Conservation (phyloP, 139 green algal genomes). For the Tetradesmus lagerheimii region DNA sequence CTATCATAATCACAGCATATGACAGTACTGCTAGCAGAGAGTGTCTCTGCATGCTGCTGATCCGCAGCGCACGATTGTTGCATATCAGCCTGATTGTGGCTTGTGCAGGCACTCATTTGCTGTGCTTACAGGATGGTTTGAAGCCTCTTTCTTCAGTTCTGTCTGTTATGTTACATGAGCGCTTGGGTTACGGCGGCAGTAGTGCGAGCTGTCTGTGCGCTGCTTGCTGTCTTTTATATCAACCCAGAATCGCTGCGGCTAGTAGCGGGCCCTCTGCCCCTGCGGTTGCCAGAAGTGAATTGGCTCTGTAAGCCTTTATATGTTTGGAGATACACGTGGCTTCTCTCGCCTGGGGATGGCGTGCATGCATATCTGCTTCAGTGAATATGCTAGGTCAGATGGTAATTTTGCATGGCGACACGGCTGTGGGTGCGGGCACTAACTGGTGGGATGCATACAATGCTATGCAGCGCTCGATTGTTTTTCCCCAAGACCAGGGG, state of each 20-base stretch:
- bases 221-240: background rate
- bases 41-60: too few relatives aligned
- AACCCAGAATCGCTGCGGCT: background rate
- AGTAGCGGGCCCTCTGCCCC: background rate
- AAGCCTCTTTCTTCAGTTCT: too few relatives aligned
- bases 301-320: too few relatives aligned
- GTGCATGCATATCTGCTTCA: background rate
- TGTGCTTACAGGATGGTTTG: too few relatives aligned
- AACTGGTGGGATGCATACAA: background rate
- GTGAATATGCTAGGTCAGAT: background rate
- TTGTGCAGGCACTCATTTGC: too few relatives aligned
- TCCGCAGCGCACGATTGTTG: too few relatives aligned
- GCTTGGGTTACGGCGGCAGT: background rate
- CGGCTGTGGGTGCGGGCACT: background rate
- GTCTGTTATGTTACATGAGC: background rate
- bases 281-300: background rate
- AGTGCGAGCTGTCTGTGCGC: background rate
- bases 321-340: too few relatives aligned
- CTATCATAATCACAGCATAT: too few relatives aligned
- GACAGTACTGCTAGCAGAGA: too few relatives aligned
- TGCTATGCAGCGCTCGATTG: background rate
- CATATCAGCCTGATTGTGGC: too few relatives aligned
- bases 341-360: too few relatives aligned
- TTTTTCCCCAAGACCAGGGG: background rate
- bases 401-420: too few relatives aligned